These are phyloP conservation scores for Tricladium varicosporioides DNA, from an alignment of 2,329 filamentous ascomycete genomes.

Conservation along the genomic window DNA sequence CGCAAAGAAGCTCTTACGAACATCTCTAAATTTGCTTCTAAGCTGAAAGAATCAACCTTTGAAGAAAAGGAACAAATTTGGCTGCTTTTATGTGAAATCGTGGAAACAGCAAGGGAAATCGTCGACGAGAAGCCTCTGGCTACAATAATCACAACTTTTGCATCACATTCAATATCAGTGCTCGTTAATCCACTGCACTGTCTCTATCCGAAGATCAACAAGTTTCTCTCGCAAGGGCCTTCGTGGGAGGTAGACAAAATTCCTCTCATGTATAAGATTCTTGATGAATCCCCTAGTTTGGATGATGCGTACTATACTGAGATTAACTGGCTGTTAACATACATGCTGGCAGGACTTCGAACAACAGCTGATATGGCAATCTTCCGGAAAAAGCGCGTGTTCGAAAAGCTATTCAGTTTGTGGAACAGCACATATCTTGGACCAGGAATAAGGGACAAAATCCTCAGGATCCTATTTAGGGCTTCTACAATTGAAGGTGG, in stretches of 20 bases:
- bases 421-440: constrained; percentile 66
- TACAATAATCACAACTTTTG: constrained; percentile 74
- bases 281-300: constrained; percentile 64
- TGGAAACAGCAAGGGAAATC: constrained; percentile 64
- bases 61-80: constrained; percentile 76
- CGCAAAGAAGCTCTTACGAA: constrained; percentile 73
- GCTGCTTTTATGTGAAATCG: constrained; percentile 75
- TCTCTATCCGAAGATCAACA: constrained; percentile 83
- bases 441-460: constrained; percentile 50
- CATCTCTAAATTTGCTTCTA: constrained; percentile 62
- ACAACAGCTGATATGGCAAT: constrained; percentile 57
- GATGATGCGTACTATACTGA: constrained; percentile 74
- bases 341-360: constrained; percentile 66
- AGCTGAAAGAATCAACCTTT: constrained; percentile 66
- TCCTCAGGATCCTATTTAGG: constrained; percentile 62
- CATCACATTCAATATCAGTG: constrained; percentile 66
- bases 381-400: constrained; percentile 61
- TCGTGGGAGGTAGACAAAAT: constrained; percentile 73
- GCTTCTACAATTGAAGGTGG: constrained; percentile 67
- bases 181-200: constrained; percentile 75
- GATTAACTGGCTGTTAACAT: constrained; percentile 70
- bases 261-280: constrained; percentile 63
- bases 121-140: constrained; percentile 62
- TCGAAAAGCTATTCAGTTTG: constrained; percentile 72
- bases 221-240: constrained; percentile 76